Base-by-base conservation (phyloP, 768 basidiomycete species). In the Collybia nuda region DNA sequence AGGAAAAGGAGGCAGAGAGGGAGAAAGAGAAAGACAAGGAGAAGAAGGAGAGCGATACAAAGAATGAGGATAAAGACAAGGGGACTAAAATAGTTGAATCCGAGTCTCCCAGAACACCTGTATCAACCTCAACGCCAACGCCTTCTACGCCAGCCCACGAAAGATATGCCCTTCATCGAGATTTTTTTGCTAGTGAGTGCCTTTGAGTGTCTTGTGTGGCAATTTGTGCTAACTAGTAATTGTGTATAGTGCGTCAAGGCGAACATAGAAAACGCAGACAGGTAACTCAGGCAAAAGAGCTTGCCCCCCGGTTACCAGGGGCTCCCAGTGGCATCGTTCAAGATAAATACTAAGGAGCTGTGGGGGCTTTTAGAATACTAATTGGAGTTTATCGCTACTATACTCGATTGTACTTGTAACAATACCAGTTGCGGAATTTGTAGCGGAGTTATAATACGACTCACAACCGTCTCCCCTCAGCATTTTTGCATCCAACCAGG, bases 91-190 rank as follows among this genome's bases (percentile, higher is more conserved):
- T 65, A 53, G 58, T 67, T 45, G 56, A 57, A 55, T 51, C 66
- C 19, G 65, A 62, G 35, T 57, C 65, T 48, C 66, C 62, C 41
- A 56, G 61, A 39, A 52, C 68, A 7, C 63, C 65, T 28, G 50
- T 67, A 18, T 63, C 70, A 12, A 53, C 68, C 38, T 38, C 74
- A 2, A 53, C 74, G 21, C 53, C 76, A 26, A 56, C 70, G 12
- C 49, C 69, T 11, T 49, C 67, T 43, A 63, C 72, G 21, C 72
- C 82, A 11, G 68, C 75, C 11, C 93, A 95, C 70, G 78, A 86
- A 61, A 81, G 84, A 54, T 97, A 86, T 62, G 72, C 77, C 7
- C 74, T 97, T n/a, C 92, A 96, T 68, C 80, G 92, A 36, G 81
- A 88, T 54, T 83, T 90, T 53, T 97, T 90, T 64, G 73, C 76